A percentile compares a stretch with the other conserved stretches of the same genome.
Conservation (phyloP, 768 basidiomycete species). For the Tremella mesenterica region DNA sequence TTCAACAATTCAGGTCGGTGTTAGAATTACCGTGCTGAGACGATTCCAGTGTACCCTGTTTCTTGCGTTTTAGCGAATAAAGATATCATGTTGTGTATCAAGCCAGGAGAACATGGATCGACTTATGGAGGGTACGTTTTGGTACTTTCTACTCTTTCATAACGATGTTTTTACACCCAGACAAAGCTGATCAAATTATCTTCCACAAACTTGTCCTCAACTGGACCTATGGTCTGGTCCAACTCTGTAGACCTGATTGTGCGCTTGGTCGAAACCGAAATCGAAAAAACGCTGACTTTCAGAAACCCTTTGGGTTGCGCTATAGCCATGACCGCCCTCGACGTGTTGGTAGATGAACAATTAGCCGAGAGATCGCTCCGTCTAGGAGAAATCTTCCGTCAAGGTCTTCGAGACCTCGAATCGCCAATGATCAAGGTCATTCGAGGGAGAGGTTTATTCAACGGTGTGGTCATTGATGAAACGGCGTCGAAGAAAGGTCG, state of each 20-base stretch:
- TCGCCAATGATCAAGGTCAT: constrained; percentile 65
- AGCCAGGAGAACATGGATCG: constrained; percentile 89
- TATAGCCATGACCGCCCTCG: constrained; percentile 83
- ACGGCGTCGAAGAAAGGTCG: constrained; percentile 62
- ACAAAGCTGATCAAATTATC: too few species aligned
- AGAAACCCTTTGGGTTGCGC: constrained; percentile 94
- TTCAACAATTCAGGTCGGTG: too few species aligned
- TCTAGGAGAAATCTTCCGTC: constrained; percentile 75
- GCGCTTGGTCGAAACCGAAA: neutral
- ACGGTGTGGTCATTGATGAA: constrained; percentile 90
- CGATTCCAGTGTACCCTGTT: constrained; percentile 89
- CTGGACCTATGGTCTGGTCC: too few species aligned
- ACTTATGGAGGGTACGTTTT: constrained; percentile 83
- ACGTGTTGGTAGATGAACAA: constrained; percentile 80
- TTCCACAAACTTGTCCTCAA: neutral
- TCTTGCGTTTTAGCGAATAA: constrained; percentile 85
- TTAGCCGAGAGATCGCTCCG: constrained; percentile 68
- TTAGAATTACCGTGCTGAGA: neutral
- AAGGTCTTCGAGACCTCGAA: constrained; percentile 44
- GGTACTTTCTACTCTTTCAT: too few species aligned
- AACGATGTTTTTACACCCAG: too few species aligned
- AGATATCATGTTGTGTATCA: constrained; percentile 88
- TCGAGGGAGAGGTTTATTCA: constrained; percentile 78
- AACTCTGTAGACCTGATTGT: too few species aligned
- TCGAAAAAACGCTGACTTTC: neutral